phyloP scores from a whole-genome alignment of 495 filamentous ascomycete species.

The Podospora didyma region DNA sequence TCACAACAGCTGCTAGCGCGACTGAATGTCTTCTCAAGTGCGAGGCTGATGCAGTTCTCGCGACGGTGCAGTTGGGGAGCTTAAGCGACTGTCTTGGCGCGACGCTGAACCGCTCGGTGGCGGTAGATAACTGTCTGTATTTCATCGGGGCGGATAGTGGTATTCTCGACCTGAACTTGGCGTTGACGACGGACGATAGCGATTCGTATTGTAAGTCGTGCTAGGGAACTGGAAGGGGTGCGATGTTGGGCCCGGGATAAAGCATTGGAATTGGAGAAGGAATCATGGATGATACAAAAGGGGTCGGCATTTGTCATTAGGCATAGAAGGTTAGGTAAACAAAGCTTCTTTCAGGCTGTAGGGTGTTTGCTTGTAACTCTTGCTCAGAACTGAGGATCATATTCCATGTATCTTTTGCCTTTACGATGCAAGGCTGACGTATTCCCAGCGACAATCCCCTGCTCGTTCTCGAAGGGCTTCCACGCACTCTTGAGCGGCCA shows the following conservation, averaged over 20 bases:
- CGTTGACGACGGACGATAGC: not conserved
- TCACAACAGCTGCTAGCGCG: conserved; percentile 4
- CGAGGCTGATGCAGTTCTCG: conserved; percentile 1
- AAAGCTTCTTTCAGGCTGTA: too few species aligned
- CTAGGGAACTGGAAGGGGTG: not conserved
- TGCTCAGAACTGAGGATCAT: too few species aligned
- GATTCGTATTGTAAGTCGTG: conserved; percentile 4
- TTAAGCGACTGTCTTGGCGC: conserved; percentile 13
- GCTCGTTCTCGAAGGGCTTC: conserved; percentile 19
- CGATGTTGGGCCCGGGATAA: not conserved
- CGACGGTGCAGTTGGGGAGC: not conserved
- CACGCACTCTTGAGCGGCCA: conserved; percentile 43
- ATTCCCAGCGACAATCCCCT: conserved; percentile 12
- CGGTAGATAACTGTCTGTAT: conserved; percentile 13
- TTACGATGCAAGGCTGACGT: not conserved
- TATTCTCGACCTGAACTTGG: conserved; percentile 4
- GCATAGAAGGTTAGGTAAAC: too few species aligned
- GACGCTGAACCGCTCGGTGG: not conserved
- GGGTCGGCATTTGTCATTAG: too few species aligned
- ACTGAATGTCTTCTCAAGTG: conserved; percentile 10
- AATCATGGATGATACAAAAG: too few species aligned
- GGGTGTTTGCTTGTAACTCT: too few species aligned
- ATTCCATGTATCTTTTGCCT: not conserved
- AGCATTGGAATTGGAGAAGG: not conserved
- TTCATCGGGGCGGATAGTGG: conserved; percentile 8